Base-by-base conservation (phyloP, 2,329 filamentous ascomycete species). In the Diaporthe citriasiana region DNA sequence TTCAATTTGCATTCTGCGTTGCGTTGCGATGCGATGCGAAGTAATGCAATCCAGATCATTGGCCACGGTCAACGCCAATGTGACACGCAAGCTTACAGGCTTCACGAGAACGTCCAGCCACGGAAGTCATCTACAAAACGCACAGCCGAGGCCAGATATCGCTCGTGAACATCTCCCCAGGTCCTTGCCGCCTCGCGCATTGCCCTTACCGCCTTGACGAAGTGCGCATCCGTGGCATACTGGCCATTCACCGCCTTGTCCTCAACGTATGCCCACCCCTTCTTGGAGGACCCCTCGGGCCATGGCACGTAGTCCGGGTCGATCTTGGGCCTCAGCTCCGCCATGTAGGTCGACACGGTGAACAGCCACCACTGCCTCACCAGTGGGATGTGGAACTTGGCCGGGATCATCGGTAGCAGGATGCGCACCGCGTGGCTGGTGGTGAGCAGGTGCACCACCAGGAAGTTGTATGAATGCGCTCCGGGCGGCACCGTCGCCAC, bases 301-400 rank as follows among this genome's bases (percentile, higher is more conserved):
- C 74, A 75, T 7, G 87, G 86, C 73, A 97, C 88, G 38, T 89
- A 87, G 73, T 92, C 89, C n/a, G 90, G 84, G 71, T 93, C 89
- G 73, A 98, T 90, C 73, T 87, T 85, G 0, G 95, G 97, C 27
- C 96, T 89, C 35, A 93, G 84, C 79, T 94, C 92, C 2, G 91
- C 85, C 70, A 98, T 90, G 80, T 97, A 98, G 15, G 95, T 89
- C 0, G 91, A 89, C 55, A 98, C 82, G 0, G 93, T 91, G 55
- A 98, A 89, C 7, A 99, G 85, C 94, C 95, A 98, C 95, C 97
- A 98, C 81, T 97, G 92, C 51, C 93, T 88, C 12, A 98, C 87
- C 6, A 99, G 85, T 30, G 86, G 85, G 59, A 95, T 82, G 78
- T 98, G 96, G 78, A 92, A 93, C 79, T 91, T 90, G 19, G 88